Evolutionary conservation across 169 alveolate genomes (phyloP).

Genomic region (Cryptosporidium bovis): DNA sequence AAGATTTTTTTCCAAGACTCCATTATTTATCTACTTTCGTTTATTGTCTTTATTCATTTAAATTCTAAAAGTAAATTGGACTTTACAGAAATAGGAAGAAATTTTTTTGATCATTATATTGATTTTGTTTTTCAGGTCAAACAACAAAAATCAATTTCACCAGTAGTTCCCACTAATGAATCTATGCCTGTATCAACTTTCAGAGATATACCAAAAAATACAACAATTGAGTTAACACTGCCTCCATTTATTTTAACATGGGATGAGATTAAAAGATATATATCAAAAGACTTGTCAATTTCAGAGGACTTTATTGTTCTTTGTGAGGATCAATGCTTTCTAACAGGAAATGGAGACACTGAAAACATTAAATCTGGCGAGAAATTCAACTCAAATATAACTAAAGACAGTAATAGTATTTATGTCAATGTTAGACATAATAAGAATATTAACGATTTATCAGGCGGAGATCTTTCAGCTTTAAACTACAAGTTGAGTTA

Average conservation of each 20-base stretch:
- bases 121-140: constrained; percentile 17
- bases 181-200: not conserved
- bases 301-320: not conserved
- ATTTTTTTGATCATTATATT: constrained; percentile 24
- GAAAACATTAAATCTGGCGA: too few relatives aligned
- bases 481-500: not conserved
- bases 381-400: not conserved
- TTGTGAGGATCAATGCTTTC: not conserved
- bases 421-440: constrained; percentile 22
- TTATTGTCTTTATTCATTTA: not conserved
- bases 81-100: not conserved
- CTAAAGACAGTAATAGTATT: not conserved
- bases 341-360: not conserved
- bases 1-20: constrained; percentile 16
- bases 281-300: constrained; percentile 27
- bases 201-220: not conserved
- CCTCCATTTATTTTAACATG: constrained; percentile 37
- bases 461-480: not conserved
- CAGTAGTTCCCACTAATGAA: too few relatives aligned
- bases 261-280: constrained; percentile 31
- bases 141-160: not conserved
- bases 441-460: not conserved
- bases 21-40: not conserved
- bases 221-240: not conserved
- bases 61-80: not conserved